Evolutionary conservation across 73 alveolate genomes (phyloP), one percentile per base, ranked within the genome.

Genomic region (Paramecium biaurelia): DNA sequence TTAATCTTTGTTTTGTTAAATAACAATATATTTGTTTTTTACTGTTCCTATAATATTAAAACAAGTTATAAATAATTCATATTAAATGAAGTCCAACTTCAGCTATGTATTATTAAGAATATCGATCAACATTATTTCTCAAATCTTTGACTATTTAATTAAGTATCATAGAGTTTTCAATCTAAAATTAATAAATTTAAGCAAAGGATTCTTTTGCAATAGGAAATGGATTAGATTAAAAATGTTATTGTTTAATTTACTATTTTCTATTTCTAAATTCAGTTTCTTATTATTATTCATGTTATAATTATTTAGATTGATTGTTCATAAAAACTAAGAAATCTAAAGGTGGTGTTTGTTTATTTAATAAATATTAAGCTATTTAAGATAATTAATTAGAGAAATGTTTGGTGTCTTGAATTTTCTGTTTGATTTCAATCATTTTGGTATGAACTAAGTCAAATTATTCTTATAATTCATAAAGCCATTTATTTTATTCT

Each of bases 41-140:
- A 18, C 47, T 53, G 18, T 18, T 53, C 5, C 23, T 47, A 53
- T 21, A 4, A 53, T 20, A 53, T 53, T 53, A 53, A 53, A 15
- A 53, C 68, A 21, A 53, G 68, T 53, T 53, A 53, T 53, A 53
- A 53, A 53, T 4, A 53, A 63, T 30, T 63, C 84, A 63, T 14
- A 63, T 63, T 63, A 63, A 63, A 63, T 63, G 84, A 30, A 63
- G 26, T 10, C 86, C 86, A 35, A 72, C 86, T 72, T 72, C 86
- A 4, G 86, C 15, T 7, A 72, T 38, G 26, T 72, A 72, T 35
- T 72, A 72, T 18, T 72, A 20, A 5, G 86, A 32, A 26, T 14
- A 72, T 6, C 58, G 18, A 35, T 72, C 86, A 4, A 72, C 86
- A 11, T 72, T 32, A 35, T 35, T 35, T 72, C 58, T 72, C 30